Conservation (phyloP, 345 rosid species). For the Lepidium africanum region DNA sequence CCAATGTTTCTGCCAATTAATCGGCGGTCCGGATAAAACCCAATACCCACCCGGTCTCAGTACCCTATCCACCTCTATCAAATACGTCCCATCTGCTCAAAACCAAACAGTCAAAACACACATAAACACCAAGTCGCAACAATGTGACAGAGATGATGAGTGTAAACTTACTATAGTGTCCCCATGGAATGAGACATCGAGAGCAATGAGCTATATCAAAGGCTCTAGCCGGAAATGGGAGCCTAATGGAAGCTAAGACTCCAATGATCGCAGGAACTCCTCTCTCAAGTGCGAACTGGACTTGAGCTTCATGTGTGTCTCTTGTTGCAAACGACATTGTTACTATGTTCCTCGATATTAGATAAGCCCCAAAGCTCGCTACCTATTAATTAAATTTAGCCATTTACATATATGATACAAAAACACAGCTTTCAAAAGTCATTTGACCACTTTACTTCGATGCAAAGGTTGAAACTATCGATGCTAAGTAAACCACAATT, state of each 20-base stretch:
- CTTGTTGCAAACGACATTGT: slow-evolving; percentile 89
- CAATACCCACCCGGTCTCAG: slow-evolving; percentile 90
- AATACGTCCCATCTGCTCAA: slow-evolving; percentile 63
- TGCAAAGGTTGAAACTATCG: not conserved
- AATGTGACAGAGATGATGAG: not conserved
- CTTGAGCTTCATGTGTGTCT: slow-evolving; percentile 94
- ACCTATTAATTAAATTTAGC: slow-evolving; percentile 37
- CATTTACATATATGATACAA: not conserved
- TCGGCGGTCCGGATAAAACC: slow-evolving; percentile 89
- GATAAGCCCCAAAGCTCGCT: slow-evolving; percentile 91
- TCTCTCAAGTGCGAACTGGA: slow-evolving; percentile 86
- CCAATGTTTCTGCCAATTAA: slow-evolving; percentile 76
- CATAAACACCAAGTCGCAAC: not conserved
- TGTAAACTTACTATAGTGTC: slow-evolving; percentile 39
- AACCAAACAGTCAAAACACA: not conserved
- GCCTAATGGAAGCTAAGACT: slow-evolving; percentile 77
- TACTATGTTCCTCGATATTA: slow-evolving; percentile 56
- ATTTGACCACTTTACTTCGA: slow-evolving; percentile 14
- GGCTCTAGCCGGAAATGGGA: slow-evolving; percentile 83
- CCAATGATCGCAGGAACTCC: slow-evolving; percentile 92
- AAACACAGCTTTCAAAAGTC: not conserved
- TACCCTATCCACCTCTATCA: slow-evolving; percentile 77
- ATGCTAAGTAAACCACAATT: not conserved
- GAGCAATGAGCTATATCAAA: slow-evolving; percentile 98
- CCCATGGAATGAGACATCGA: slow-evolving; percentile 96